These are phyloP conservation scores for Neonectria faginata DNA, from an alignment of 2,329 filamentous ascomycete genomes.

Conservation along the genomic window DNA sequence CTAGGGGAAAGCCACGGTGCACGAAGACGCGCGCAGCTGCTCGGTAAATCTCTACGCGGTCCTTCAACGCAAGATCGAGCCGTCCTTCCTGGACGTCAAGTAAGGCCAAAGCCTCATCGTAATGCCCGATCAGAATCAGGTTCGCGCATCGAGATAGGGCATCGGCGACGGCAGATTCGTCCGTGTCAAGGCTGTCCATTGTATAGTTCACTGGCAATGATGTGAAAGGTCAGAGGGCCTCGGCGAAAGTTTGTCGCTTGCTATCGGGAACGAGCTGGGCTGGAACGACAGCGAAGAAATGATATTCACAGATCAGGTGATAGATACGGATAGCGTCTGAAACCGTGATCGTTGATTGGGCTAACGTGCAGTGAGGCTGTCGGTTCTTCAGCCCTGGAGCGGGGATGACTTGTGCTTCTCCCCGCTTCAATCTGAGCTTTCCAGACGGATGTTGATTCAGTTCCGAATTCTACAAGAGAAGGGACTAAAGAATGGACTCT, in stretches of 20 bases:
- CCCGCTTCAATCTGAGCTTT: neutral
- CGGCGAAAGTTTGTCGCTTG: too few species aligned
- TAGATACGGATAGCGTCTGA: neutral
- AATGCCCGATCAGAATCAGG: neutral
- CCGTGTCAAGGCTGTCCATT: neutral
- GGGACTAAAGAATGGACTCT: neutral
- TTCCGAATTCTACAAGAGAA: neutral
- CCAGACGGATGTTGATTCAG: neutral
- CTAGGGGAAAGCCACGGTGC: neutral
- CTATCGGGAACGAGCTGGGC: too few species aligned
- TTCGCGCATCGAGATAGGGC: neutral
- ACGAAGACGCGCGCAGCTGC: neutral
- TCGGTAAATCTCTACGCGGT: neutral
- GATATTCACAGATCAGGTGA: neutral
- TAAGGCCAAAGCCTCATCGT: neutral
- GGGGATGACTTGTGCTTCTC: neutral
- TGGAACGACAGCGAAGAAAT: neutral
- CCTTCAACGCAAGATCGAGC: neutral
- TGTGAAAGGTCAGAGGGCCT: neutral
- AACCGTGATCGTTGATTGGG: neutral
- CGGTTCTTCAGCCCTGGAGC: neutral
- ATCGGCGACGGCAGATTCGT: neutral
- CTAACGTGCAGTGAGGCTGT: neutral
- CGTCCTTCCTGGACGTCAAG: neutral
- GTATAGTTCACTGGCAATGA: neutral